Percentiles rank a stretch among this genome's conserved stretches.
phyloP scores from a whole-genome alignment of 306 rosid species.

The Pterocarpus santalinus region DNA sequence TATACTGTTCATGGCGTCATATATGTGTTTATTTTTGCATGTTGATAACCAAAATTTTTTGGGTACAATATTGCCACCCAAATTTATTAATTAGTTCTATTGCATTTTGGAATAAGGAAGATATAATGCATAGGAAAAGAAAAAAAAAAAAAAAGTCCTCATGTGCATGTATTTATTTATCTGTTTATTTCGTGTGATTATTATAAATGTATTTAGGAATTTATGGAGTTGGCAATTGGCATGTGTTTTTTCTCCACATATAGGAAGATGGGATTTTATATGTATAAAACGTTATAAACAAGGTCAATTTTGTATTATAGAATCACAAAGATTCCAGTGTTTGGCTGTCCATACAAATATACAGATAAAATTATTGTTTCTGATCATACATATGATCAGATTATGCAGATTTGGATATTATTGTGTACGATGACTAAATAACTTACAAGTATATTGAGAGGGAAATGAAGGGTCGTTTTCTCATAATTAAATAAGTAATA shows the following conservation, averaged over 20 bases:
- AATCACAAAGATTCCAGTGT: conserved; percentile 4
- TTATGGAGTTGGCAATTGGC: conserved; percentile 15
- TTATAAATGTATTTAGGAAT: not conserved
- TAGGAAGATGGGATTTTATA: not conserved
- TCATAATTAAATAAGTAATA: not conserved
- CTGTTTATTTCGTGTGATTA: not conserved
- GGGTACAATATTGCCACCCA: too few relatives aligned
- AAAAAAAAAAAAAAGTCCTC: not conserved
- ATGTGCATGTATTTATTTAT: not conserved
- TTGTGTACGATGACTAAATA: not conserved
- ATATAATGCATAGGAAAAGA: too few relatives aligned
- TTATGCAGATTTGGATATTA: not conserved
- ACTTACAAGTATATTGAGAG: not conserved
- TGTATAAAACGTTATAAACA: conserved; percentile 4
- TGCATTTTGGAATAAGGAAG: too few relatives aligned
- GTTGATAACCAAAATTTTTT: too few relatives aligned
- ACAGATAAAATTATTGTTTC: not conserved
- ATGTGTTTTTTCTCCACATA: not conserved
- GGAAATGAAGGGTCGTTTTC: not conserved
- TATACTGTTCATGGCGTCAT: too few relatives aligned
- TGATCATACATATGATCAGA: too few relatives aligned
- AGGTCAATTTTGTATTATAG: not conserved
- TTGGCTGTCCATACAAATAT: not conserved
- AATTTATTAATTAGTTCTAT: too few relatives aligned
- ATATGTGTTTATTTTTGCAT: too few relatives aligned